Conservation (phyloP, 164 flowering plant genomes). For the Vitis rotundifolia region DNA sequence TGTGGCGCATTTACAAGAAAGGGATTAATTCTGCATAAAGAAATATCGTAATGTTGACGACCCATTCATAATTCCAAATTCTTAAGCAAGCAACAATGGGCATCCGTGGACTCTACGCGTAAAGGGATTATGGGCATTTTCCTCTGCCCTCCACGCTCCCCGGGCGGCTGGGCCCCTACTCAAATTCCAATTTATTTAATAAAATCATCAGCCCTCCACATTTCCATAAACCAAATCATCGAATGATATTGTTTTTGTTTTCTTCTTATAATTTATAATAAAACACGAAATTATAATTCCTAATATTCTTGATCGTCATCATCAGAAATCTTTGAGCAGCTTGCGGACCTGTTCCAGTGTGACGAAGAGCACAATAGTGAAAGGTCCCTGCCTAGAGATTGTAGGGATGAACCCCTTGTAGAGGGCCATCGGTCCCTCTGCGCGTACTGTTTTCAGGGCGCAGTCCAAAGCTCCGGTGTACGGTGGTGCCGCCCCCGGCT, state of each 20-base stretch:
- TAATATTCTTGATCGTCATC: slow-evolving; percentile 34
- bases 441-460: slow-evolving; percentile 64
- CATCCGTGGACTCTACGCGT: no score
- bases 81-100: no score
- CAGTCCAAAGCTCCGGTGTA: slow-evolving; percentile 84
- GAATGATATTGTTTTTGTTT: background rate
- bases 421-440: slow-evolving; percentile 83
- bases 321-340: slow-evolving; percentile 69
- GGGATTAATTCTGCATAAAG: no score
- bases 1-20: no score
- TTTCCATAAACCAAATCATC: no score
- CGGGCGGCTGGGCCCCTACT: no score
- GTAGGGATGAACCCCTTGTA: slow-evolving; percentile 93
- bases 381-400: slow-evolving; percentile 86
- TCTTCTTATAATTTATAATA: background rate
- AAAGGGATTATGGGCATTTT: no score
- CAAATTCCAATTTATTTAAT: no score
- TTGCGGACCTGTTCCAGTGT: slow-evolving; percentile 88
- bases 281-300: background rate
- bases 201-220: no score
- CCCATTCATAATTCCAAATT: no score
- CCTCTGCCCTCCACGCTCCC: no score
- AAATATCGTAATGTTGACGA: no score
- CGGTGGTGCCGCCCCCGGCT: slow-evolving; percentile 57
- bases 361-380: slow-evolving; percentile 84